Evolutionary conservation across 148 eudicot species (phyloP), one percentile per base, ranked within the genome.

Genomic region (Diospyros lotus): DNA sequence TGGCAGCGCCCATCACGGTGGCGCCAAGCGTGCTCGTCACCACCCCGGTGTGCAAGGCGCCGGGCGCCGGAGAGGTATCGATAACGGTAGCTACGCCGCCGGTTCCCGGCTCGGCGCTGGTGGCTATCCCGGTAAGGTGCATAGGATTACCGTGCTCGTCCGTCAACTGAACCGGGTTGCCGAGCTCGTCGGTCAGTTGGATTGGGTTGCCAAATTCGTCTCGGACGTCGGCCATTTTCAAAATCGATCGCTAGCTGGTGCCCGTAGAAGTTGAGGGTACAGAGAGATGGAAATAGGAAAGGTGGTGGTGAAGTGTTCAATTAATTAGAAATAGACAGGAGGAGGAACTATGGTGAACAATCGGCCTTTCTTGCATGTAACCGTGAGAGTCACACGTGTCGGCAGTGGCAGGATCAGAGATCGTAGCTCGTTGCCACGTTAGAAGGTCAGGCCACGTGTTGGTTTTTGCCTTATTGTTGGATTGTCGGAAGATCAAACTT

Each of bases 91-190:
- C 53, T 0, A 17, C 70, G 9, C 12, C 56, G 15, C 8, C 4
- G 5, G 64, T 2, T 28, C 10, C 64, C 2, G 58, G 63, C 5
- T 61, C 82, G 3, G 77, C 12, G 3, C 79, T 61, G 53, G 83
- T 55, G 46, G 91, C 97, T 40, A 92, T 89, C 0, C 97, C 97
- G 0, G 73, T 80, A 3, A 90, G 87, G 17, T 86, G 87, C 76
- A 92, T 76, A 39, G 97, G 97, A 50, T 83, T 80, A 15, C 97
- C 97, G 64, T 80, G 81, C 59, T 92, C 97, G 61, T 92, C 97
- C 2, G 93, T 92, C 1, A 92, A 84, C 75, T 75, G 79, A 58
- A 92, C 94, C 0, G 92, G 97, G 52, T 83, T 80, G 0, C 97
- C 97, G 5, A 55, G 84, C 42, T 88, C 81, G 79, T 90, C 97